Conservation (phyloP, 2,329 filamentous ascomycete genomes). For the Aureobasidium melanogenum region DNA sequence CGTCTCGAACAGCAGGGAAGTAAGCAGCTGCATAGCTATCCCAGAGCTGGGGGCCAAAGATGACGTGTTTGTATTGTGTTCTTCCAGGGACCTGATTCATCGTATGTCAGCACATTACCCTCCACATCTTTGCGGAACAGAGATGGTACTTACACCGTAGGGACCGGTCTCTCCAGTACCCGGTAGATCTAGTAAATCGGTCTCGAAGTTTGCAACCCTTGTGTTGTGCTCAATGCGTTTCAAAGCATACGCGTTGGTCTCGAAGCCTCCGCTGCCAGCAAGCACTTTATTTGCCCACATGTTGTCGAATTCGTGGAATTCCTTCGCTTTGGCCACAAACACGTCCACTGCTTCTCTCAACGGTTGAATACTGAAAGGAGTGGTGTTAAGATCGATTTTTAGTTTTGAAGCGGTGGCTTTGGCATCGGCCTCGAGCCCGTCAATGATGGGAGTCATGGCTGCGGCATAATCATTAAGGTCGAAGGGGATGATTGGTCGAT, state of each 20-base stretch:
- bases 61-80: conserved; percentile 86
- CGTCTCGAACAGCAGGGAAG: conserved; percentile 81
- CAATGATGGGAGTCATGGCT: conserved; percentile 55
- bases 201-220: conserved; percentile 73
- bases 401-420: conserved; percentile 30
- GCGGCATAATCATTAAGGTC: conserved; percentile 67
- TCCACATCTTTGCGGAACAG: neutral
- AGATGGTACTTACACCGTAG: conserved; percentile 54
- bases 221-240: conserved; percentile 69
- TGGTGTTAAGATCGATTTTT: neutral
- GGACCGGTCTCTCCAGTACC: conserved; percentile 33
- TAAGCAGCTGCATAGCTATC: conserved; percentile 57
- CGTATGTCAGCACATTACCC: neutral
- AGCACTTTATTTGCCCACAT: conserved; percentile 68
- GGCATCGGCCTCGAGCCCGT: conserved; percentile 57
- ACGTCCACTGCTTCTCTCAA: conserved; percentile 55
- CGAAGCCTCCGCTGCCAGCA: conserved; percentile 59
- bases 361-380: conserved; percentile 45
- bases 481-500: conserved; percentile 73
- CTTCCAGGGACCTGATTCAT: conserved; percentile 62
- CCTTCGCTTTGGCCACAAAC: conserved; percentile 50
- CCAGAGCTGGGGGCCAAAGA: conserved; percentile 79
- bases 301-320: conserved; percentile 68
- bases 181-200: conserved; percentile 68
- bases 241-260: conserved; percentile 58